phyloP scores from a whole-genome alignment of 2,329 filamentous ascomycete genomes.

The Venturia nashicola region DNA sequence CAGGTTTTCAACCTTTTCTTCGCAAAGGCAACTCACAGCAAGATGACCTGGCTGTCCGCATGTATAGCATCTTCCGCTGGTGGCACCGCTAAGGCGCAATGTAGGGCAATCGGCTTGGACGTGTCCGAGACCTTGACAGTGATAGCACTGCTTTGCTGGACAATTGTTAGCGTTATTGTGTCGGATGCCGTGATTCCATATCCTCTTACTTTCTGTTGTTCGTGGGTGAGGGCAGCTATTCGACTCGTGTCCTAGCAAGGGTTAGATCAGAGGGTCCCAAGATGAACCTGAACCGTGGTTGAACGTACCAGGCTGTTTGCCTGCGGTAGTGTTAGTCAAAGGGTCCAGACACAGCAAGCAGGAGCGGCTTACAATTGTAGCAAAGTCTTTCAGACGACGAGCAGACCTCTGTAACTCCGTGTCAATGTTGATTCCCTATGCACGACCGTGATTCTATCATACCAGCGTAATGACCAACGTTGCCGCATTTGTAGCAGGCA shows the following conservation, averaged over 20 bases:
- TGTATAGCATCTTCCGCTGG: slow-evolving; percentile 87
- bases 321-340: slow-evolving; percentile 24
- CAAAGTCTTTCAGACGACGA: slow-evolving; percentile 95
- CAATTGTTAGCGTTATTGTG: slow-evolving; percentile 4
- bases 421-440: slow-evolving; percentile 16
- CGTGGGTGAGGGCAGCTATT: slow-evolving; percentile 94
- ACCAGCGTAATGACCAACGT: slow-evolving; percentile 42
- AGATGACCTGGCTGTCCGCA: slow-evolving; percentile 89
- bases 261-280: slow-evolving; percentile 7
- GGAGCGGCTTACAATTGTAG: slow-evolving; percentile 77
- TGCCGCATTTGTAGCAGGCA: slow-evolving; percentile 42
- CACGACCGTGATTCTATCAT: slow-evolving; percentile 18
- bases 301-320: slow-evolving; percentile 64
- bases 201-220: slow-evolving; percentile 68
- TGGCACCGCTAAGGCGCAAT: slow-evolving; percentile 73
- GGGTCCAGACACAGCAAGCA: not conserved
- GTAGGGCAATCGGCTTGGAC: slow-evolving; percentile 99
- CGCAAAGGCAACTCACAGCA: slow-evolving; percentile 47
- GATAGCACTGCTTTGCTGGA: slow-evolving; percentile 95
- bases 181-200: not conserved
- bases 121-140: slow-evolving; percentile 96
- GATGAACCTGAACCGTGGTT: slow-evolving; percentile 17
- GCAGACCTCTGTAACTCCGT: slow-evolving; percentile 63
- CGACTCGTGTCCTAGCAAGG: slow-evolving; percentile 68
- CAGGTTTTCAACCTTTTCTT: not conserved